These are phyloP conservation scores for Wickerhamiella dianesei DNA, from an alignment of 805 yeast genomes.

Conservation along the genomic window DNA sequence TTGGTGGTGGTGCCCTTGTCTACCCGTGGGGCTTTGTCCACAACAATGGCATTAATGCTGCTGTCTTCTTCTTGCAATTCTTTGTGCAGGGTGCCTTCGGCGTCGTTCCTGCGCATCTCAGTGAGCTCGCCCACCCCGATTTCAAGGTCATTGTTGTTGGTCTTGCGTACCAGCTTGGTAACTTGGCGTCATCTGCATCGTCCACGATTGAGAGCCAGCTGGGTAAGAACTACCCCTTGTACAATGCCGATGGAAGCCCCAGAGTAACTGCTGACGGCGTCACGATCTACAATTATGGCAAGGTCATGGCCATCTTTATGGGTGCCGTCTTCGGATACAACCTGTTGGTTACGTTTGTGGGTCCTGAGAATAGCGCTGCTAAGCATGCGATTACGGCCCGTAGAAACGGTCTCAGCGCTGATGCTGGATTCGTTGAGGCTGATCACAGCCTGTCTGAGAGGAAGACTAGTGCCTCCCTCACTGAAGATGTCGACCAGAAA, in stretches of 20 bases:
- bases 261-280: constrained; percentile 18
- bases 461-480: not conserved
- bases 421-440: not conserved
- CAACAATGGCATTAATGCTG: constrained; percentile 40
- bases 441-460: not conserved
- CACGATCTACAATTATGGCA: constrained; percentile 42
- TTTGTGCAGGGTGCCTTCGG: constrained; percentile 69
- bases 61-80: constrained; percentile 50
- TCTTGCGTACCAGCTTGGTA: constrained; percentile 56
- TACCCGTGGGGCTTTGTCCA: constrained; percentile 47
- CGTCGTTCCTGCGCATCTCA: constrained; percentile 49
- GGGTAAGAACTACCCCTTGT: constrained; percentile 46
- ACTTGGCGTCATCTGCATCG: constrained; percentile 56
- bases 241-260: constrained; percentile 12
- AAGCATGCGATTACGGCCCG: constrained; percentile 3
- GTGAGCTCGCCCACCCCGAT: constrained; percentile 53
- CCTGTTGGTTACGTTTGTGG: constrained; percentile 35
- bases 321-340: constrained; percentile 48
- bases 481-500: not conserved
- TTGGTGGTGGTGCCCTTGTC: constrained; percentile 44
- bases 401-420: not conserved
- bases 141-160: constrained; percentile 51
- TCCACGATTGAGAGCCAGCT: constrained; percentile 56
- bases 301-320: constrained; percentile 56
- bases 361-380: constrained; percentile 35